Evolutionary conservation across 208 protist species (phyloP), one percentile per base, ranked within the genome.

Genomic region (Trichomonas tenax): DNA sequence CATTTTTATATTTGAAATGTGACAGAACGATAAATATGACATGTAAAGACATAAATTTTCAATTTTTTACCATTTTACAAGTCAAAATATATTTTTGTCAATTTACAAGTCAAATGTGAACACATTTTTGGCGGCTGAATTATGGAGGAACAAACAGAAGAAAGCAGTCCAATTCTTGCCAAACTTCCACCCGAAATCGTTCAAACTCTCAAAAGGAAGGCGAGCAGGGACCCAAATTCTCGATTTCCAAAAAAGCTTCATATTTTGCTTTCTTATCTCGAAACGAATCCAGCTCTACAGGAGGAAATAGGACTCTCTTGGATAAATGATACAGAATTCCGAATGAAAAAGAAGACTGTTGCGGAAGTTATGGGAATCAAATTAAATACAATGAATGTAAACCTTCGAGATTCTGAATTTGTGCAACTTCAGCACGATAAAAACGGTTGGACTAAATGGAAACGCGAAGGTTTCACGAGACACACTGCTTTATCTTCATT

Each of bases 301-400:
- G 82, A 90, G 11, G 82, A 90, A 38, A n/a, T 90, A 10, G 82
- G 82, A n/a, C 14, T 90, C 26, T 36, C 14, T n/a, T 90, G 82
- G 82, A 48, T 90, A 15, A 48, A 26, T 34, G 41, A 90, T 38
- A 17, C 34, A 14, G 41, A 90, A 48, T 90, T 90, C 41, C 10
- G n/a, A 45, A 17, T 90, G 8, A 90, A 90, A 10, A 90, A 90
- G 41, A 45, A 36, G n/a, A 48, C 48, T 11, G 9, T 90, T 17
- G 34, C 41, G 0, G 41, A 45, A 48, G 17, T 90, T n/a, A 90
- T 90, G 82, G 82, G 82, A 48, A 90, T 90, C 11, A 90, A 90
- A 90, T 8, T 90, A 15, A 90, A 90, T n/a, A 90, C 82, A n/a
- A 48, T 90, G 41, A 90, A 90, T 90, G 82, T 90, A 11, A 90